Base-by-base conservation (phyloP, 306 rosid genomes). In the Cucurbita pepo region DNA sequence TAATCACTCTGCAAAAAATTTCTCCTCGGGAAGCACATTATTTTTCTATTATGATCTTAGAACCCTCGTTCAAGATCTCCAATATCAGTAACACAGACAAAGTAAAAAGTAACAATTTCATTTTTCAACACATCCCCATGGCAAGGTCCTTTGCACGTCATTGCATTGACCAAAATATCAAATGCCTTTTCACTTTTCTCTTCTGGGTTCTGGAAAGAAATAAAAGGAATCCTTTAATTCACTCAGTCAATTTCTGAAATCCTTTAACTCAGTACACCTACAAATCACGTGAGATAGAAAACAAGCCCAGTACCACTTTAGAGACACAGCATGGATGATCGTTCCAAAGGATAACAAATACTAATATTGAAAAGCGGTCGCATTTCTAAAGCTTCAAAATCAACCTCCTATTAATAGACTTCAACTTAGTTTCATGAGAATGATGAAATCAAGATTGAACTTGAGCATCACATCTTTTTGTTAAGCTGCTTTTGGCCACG, bases 41-140 rank as follows among this genome's bases (percentile, higher is more conserved):
- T 63, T 80, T 66, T 69, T 65, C 60, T 40, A 12, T 3, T 48
- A 38, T 25, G 77, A 77, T 77, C 36, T 78, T 80, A 92, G 37
- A 77, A 75, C 76, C 87, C 57, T 92, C 2, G 72, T 14, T 56
- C 77, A 83, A 82, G 86, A 82, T 76, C 81, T n/a, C 22, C 10
- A 53, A 16, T 53, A 53, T 53, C 18, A 86, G 96, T 55, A 92
- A 84, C 22, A 58, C 18, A 1, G 69, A 65, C 11, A 96, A 92
- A 72, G 91, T 54, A 40, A 77, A 89, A 41, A 89, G 57, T 50
- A 88, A 69, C 71, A 89, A 88, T 56, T 84, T 89, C 85, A 34
- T 81, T 81, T 77, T 82, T 64, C 53, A 83, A 61, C 52, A 77
- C 73, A 18, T 77, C 79, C 78, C 77, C 81, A 88, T 59, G 56